Percentiles rank a stretch among this genome's conserved stretches.
Evolutionary conservation across 257 asterid species (phyloP).

Genomic region (Przewalskia tangutica): DNA sequence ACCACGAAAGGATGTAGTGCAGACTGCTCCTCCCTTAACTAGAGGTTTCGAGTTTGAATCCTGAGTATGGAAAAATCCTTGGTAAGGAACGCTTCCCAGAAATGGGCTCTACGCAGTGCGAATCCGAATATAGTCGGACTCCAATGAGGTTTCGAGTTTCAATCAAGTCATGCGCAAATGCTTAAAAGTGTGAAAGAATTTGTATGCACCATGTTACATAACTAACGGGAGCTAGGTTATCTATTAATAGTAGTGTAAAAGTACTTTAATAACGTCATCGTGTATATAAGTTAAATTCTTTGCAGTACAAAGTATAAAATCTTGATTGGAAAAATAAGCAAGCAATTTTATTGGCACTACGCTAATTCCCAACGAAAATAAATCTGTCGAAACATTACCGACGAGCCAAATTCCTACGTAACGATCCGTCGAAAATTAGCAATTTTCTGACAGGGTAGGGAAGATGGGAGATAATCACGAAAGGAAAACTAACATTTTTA

Average conservation of each 20-base stretch:
- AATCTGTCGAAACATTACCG: background rate
- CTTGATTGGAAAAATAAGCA: background rate
- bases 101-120: no score
- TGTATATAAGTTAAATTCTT: no score
- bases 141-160: background rate
- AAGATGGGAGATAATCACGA: background rate
- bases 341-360: background rate
- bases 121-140: no score
- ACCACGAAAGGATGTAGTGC: no score
- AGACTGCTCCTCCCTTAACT: no score
- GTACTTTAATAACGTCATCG: no score
- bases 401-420: background rate
- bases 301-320: background rate
- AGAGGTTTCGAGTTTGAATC: no score
- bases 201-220: background rate
- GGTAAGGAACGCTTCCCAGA: no score
- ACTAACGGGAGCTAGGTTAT: background rate
- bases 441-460: background rate
- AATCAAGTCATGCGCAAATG: background rate
- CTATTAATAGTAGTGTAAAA: no score
- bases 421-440: background rate
- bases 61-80: no score
- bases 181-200: background rate
- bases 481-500: constrained; percentile 37
- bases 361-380: background rate